Evolutionary conservation across 176 grass and related monocot species (phyloP).

Genomic region (Oryza nivara): DNA sequence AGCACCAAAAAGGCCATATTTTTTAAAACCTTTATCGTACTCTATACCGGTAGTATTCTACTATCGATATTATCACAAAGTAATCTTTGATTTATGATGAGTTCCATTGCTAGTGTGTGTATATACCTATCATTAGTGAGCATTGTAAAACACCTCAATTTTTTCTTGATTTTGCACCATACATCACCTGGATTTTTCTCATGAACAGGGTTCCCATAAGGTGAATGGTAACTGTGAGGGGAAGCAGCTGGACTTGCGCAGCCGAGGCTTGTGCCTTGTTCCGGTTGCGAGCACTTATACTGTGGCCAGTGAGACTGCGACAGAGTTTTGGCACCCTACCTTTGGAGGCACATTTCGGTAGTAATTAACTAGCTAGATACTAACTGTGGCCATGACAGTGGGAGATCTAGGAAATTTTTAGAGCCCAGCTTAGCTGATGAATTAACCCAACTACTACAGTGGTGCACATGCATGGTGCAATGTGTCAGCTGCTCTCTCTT

Average conservation of each 20-base stretch:
- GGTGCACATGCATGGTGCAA: too few relatives aligned
- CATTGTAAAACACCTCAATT: too few relatives aligned
- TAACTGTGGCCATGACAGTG: neutral
- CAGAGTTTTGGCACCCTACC: slow-evolving; percentile 80
- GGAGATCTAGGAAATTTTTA: neutral
- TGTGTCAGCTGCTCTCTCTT: too few relatives aligned
- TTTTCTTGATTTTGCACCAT: neutral
- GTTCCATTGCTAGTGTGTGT: too few relatives aligned
- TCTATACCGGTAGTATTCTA: too few relatives aligned
- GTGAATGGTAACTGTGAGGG: slow-evolving; percentile 29
- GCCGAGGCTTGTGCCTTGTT: slow-evolving; percentile 80
- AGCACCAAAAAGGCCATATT: too few relatives aligned
- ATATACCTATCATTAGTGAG: too few relatives aligned
- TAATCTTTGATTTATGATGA: too few relatives aligned
- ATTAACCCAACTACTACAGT: too few relatives aligned
- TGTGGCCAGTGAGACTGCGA: slow-evolving; percentile 50
- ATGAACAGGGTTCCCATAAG: slow-evolving; percentile 39
- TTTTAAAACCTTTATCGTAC: too few relatives aligned
- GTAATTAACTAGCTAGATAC: neutral
- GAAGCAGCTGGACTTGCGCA: slow-evolving; percentile 58
- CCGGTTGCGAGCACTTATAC: slow-evolving; percentile 77
- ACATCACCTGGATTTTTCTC: slow-evolving; percentile 15
- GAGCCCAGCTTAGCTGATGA: neutral
- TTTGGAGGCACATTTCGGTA: slow-evolving; percentile 83
- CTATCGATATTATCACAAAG: too few relatives aligned